phyloP scores from a whole-genome alignment of 805 yeast species.

The Candida orba region DNA sequence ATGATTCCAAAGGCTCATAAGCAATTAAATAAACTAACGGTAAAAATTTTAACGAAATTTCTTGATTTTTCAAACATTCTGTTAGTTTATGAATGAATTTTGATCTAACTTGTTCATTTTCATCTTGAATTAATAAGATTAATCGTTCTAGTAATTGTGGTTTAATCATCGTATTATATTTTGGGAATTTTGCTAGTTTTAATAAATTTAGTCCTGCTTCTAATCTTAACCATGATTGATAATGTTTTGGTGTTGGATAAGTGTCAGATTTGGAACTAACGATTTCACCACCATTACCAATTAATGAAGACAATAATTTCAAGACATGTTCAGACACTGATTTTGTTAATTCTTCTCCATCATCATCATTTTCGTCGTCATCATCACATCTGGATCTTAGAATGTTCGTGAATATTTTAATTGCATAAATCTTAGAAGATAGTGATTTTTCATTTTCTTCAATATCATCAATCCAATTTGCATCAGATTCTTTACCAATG shows the following conservation, averaged over 20 bases:
- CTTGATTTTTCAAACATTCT: conserved; percentile 40
- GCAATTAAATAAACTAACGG: conserved; percentile 69
- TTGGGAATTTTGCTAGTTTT: conserved; percentile 52
- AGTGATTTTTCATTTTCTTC: conserved; percentile 32
- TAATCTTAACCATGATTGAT: conserved; percentile 55
- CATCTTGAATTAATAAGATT: conserved; percentile 61
- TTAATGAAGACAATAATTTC: conserved; percentile 56
- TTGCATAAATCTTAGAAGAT: conserved; percentile 42
- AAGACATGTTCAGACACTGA: conserved; percentile 55
- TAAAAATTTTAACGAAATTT: conserved; percentile 57
- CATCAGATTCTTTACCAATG: conserved; percentile 26
- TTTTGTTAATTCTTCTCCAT: conserved; percentile 30
- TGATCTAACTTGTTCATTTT: conserved; percentile 47
- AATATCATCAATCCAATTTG: conserved; percentile 42
- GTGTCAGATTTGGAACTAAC: conserved; percentile 35
- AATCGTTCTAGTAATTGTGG: conserved; percentile 46
- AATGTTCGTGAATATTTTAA: conserved; percentile 55
- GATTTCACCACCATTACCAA: conserved; percentile 76
- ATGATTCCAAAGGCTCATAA: conserved; percentile 54
- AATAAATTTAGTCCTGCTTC: conserved; percentile 61
- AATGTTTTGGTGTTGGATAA: conserved; percentile 56
- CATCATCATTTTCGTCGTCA: conserved; percentile 23
- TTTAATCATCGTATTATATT: conserved; percentile 44
- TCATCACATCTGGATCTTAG: conserved; percentile 30
- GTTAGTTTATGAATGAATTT: conserved; percentile 44